Evolutionary conservation across 2,329 filamentous ascomycete species (phyloP).

Genomic region (Pestalotiopsis sp.): DNA sequence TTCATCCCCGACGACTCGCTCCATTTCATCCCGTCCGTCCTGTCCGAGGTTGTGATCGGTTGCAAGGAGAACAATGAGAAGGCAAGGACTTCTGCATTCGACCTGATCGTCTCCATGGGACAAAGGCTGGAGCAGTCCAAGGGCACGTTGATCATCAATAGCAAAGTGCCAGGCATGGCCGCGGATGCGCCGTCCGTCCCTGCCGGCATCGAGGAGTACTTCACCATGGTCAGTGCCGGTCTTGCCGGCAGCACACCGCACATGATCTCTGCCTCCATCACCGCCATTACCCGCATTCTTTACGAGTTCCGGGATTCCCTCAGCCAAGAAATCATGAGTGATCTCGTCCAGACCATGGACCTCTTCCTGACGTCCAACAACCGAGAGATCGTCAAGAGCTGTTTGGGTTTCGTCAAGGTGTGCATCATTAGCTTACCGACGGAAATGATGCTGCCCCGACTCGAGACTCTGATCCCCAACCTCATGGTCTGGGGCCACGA

Average conservation of each 20-base stretch:
- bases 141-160: slow-evolving; percentile 78
- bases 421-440: slow-evolving; percentile 85
- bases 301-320: slow-evolving; percentile 84
- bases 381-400: slow-evolving; percentile 92
- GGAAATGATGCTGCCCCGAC: slow-evolving; percentile 75
- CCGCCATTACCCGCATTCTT: slow-evolving; percentile 87
- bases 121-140: slow-evolving; percentile 71
- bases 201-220: slow-evolving; percentile 90
- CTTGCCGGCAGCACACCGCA: slow-evolving; percentile 90
- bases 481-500: slow-evolving; percentile 96
- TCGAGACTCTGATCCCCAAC: slow-evolving; percentile 81
- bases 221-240: slow-evolving; percentile 97
- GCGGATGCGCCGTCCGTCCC: slow-evolving; percentile 74
- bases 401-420: slow-evolving; percentile 95
- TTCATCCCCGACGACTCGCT: slow-evolving; percentile 77
- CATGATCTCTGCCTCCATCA: slow-evolving; percentile 98
- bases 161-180: slow-evolving; percentile 85
- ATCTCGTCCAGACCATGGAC: slow-evolving; percentile 92
- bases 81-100: slow-evolving; percentile 85
- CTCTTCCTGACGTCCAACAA: slow-evolving; percentile 96
- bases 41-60: slow-evolving; percentile 93
- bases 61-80: slow-evolving; percentile 98
- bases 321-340: slow-evolving; percentile 69
- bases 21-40: slow-evolving; percentile 88
- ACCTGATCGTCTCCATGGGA: slow-evolving; percentile 86